Conservation (phyloP, 2,329 filamentous ascomycete genomes). For the Penicillium capsulatum region DNA sequence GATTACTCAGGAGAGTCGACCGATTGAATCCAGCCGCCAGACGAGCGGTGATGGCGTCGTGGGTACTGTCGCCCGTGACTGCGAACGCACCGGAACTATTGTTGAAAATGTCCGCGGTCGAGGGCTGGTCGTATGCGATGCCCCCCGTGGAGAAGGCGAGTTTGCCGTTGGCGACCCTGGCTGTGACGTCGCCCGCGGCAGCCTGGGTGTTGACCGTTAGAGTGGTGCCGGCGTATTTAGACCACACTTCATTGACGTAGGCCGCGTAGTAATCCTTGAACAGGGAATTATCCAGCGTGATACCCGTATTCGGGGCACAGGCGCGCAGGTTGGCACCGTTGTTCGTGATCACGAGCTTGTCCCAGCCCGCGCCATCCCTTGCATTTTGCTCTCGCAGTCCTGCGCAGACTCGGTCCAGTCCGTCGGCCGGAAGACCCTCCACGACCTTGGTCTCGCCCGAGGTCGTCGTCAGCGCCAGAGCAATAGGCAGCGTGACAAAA, state of each 20-base stretch:
- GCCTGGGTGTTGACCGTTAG: conserved; percentile 64
- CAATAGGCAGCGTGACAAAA: conserved; percentile 65
- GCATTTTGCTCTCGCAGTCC: conserved; percentile 53
- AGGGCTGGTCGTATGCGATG: conserved; percentile 54
- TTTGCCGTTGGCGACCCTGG: conserved; percentile 42
- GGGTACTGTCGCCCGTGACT: conserved; percentile 41
- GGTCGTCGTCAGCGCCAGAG: conserved; percentile 47
- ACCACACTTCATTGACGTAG: conserved; percentile 52
- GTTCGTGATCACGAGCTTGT: conserved; percentile 52
- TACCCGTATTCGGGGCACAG: conserved; percentile 43
- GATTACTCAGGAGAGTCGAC: conserved; percentile 57
- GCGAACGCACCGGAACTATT: conserved; percentile 62
- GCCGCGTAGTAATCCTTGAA: conserved; percentile 51
- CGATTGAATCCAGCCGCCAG: conserved; percentile 72
- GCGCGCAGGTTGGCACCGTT: conserved; percentile 41
- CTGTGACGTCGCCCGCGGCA: conserved; percentile 51
- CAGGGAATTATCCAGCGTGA: conserved; percentile 41
- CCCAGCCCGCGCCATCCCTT: conserved; percentile 59
- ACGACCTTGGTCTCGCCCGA: conserved; percentile 49
- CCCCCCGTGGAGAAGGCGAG: conserved; percentile 46
- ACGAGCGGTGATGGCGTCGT: conserved; percentile 65
- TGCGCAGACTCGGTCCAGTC: conserved; percentile 53
- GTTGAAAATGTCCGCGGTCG: conserved; percentile 60
- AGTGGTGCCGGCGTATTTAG: conserved; percentile 42
- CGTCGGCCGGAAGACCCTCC: conserved; percentile 56